Evolutionary conservation across 1,284 basidiomycete species (phyloP), one percentile per base, ranked within the genome.

Genomic region (Pascua guehoae): DNA sequence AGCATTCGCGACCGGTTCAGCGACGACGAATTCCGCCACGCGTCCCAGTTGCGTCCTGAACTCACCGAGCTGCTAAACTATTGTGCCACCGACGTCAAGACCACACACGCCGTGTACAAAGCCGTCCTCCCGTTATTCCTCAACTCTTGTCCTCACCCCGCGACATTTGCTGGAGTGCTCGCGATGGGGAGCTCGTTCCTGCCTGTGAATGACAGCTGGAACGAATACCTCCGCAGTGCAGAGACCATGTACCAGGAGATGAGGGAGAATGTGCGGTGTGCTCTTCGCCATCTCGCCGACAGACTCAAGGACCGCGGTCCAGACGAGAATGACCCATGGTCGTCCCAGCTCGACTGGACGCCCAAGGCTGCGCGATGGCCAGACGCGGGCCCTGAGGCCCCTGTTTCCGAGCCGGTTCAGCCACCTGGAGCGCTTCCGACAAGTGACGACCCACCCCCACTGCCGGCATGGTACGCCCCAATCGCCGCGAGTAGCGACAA

Each of bases 261-360:
- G 72, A 87, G 92, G 53, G 82, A 84, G 32, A 84, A 84, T 37
- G 87, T 98, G 15, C 87, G 77, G 72, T 47, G 84, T 84, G 58
- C 83, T 89, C 37, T 80, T 83, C 55, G 80, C 47, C 59, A 83
- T 32, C 79, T 98, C 18, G 93, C 93, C 0, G 79, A 82, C 59
- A 75, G 65, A 63, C 64, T 69, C 78, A 84, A 65, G 75, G 83
- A 54, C 82, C 87, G 32, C 79, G 82, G 75, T 68, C 59, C 55
- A 10, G 37, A 49, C 18, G 84, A 84, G 63, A 81, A 84, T 1
- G 89, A 95, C 73, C 83, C 86, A 2, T 98, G 94, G 94, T 78
- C 92, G 15, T 83, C 81, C 49, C 96, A 99, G 73, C 80, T 98
- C 52, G 94, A 99, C 73, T 98, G 95, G 95, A 86, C 88, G 2